Evolutionary conservation across 2,329 filamentous ascomycete species (phyloP).

Genomic region (Fusarium sp.): DNA sequence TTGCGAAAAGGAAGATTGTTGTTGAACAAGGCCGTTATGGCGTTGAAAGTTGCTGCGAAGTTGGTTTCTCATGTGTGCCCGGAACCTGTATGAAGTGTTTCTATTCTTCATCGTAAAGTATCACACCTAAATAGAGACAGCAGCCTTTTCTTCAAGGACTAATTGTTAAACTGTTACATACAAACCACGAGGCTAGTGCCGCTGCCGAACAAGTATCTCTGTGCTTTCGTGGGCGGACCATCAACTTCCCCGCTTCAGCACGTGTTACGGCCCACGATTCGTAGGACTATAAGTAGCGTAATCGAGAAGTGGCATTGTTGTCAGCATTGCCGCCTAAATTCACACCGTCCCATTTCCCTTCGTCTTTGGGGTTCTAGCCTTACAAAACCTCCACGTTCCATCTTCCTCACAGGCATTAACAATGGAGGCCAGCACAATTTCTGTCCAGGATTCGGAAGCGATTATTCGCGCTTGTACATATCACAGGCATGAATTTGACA

Average conservation of each 20-base stretch:
- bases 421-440: neutral
- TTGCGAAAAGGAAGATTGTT: neutral
- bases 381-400: neutral
- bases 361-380: too few relatives aligned
- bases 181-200: too few relatives aligned
- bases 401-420: neutral
- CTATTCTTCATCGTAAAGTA: too few relatives aligned
- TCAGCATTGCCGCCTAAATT: constrained; percentile 10
- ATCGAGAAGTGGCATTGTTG: neutral
- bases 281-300: neutral
- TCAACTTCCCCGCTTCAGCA: neutral
- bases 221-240: neutral
- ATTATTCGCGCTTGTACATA: constrained; percentile 19
- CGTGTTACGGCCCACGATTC: neutral
- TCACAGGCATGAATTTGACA: constrained; percentile 24
- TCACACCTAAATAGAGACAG: too few relatives aligned
- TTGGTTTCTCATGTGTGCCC: too few relatives aligned
- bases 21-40: too few relatives aligned
- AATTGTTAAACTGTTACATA: too few relatives aligned
- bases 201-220: too few relatives aligned
- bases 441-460: neutral
- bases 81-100: too few relatives aligned
- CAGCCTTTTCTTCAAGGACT: too few relatives aligned
- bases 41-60: too few relatives aligned
- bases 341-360: neutral